A percentile compares a stretch with the other conserved stretches of the same genome.
Conservation (phyloP, 2,329 filamentous ascomycete species). For the Cryphonectria carpinicola region DNA sequence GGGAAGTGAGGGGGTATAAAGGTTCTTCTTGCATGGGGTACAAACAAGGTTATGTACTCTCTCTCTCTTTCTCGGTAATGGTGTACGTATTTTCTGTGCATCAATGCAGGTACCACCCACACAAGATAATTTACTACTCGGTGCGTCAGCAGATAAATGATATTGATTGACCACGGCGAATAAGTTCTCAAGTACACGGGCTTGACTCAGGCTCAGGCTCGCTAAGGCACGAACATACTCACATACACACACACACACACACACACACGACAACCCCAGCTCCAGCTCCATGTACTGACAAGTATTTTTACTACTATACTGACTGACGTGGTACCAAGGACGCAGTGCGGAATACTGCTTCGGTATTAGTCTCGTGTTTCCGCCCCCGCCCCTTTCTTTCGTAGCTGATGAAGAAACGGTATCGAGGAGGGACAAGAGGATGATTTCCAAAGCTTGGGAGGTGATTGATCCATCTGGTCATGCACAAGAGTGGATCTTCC, state of each 20-base stretch:
- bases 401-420: neutral
- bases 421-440: neutral
- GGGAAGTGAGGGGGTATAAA: neutral
- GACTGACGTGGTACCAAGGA: neutral
- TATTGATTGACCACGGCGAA: too few relatives aligned
- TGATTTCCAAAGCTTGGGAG: neutral
- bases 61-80: neutral
- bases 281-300: neutral
- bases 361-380: neutral
- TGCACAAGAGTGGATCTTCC: neutral
- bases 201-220: neutral
- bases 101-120: neutral
- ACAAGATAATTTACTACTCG: neutral
- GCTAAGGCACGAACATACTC: neutral
- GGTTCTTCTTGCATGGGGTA: neutral
- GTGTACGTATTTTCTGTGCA: neutral
- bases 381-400: too few relatives aligned
- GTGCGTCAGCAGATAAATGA: too few relatives aligned
- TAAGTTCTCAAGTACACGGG: neutral
- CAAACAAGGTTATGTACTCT: neutral
- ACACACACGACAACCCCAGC: too few relatives aligned
- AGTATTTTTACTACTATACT: neutral
- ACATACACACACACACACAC: neutral
- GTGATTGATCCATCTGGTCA: neutral
- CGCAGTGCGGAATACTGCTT: constrained; percentile 2